Evolutionary conservation across 495 filamentous ascomycete species (phyloP).

Genomic region (Xylaria scruposa): DNA sequence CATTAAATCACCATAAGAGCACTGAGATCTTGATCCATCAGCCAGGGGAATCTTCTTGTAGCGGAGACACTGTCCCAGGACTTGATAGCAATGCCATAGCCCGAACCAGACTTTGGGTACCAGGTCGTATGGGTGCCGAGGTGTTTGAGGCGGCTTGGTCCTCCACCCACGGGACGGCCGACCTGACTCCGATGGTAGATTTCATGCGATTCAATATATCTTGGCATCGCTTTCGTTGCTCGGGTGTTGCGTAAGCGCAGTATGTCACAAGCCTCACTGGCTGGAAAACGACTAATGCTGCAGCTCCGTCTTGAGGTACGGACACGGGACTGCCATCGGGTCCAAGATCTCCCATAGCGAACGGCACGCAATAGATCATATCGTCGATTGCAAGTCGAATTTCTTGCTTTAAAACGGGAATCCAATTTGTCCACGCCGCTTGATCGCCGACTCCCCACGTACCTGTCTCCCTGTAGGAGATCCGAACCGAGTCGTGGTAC

Average conservation of each 20-base stretch:
- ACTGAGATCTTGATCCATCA: neutral
- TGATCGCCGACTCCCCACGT: slow-evolving; percentile 16
- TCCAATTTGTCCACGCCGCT: slow-evolving; percentile 23
- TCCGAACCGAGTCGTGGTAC: slow-evolving; percentile 25
- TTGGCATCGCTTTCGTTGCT: slow-evolving; percentile 20
- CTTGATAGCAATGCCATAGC: slow-evolving; percentile 13
- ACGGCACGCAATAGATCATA: slow-evolving; percentile 35
- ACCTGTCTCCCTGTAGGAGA: neutral
- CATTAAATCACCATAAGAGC: neutral
- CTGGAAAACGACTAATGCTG: slow-evolving; percentile 35
- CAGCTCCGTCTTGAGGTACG: slow-evolving; percentile 31
- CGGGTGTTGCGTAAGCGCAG: slow-evolving; percentile 29
- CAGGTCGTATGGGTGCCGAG: neutral
- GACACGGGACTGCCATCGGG: slow-evolving; percentile 15
- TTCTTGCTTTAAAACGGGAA: slow-evolving; percentile 26
- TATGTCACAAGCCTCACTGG: slow-evolving; percentile 32
- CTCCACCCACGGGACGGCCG: slow-evolving; percentile 28
- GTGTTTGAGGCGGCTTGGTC: slow-evolving; percentile 1
- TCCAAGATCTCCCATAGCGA: slow-evolving; percentile 34
- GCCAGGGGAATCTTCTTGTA: neutral
- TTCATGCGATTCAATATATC: slow-evolving; percentile 32
- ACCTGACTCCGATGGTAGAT: slow-evolving; percentile 30
- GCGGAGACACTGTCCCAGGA: neutral
- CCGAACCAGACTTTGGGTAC: slow-evolving; percentile 6
- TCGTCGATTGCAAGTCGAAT: slow-evolving; percentile 31